Percentiles rank a stretch among this genome's conserved stretches.
phyloP scores from a whole-genome alignment of 2,329 filamentous ascomycete genomes.

The Periconia macrospinosa region DNA sequence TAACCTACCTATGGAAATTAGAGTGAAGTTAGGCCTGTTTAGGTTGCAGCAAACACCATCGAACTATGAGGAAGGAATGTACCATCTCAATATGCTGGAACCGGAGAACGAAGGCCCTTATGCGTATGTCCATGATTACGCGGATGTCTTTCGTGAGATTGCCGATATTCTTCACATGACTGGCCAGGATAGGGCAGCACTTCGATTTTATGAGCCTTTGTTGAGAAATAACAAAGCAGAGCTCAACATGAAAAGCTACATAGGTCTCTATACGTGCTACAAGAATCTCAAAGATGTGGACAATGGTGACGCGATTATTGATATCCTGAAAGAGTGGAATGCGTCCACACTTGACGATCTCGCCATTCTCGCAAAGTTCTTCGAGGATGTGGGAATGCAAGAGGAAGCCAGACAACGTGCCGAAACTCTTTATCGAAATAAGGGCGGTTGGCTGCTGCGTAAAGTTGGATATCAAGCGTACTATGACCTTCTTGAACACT shows the following conservation, averaged over 20 bases:
- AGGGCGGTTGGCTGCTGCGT: constrained; percentile 48
- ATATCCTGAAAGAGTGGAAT: constrained; percentile 73
- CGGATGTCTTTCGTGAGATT: constrained; percentile 77
- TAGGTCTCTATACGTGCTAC: constrained; percentile 62
- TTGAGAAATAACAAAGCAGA: constrained; percentile 23
- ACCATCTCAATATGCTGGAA: constrained; percentile 64
- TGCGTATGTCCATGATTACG: constrained; percentile 64
- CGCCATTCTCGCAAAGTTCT: constrained; percentile 79
- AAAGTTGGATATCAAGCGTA: constrained; percentile 43
- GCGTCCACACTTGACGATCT: constrained; percentile 74
- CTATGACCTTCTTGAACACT: constrained; percentile 29
- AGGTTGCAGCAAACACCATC: constrained; percentile 71
- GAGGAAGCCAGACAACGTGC: constrained; percentile 47
- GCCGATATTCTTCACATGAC: constrained; percentile 60
- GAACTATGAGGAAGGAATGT: constrained; percentile 68
- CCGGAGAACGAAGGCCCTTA: constrained; percentile 58
- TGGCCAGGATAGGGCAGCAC: constrained; percentile 56
- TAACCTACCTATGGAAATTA: constrained; percentile 77
- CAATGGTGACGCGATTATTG: constrained; percentile 76
- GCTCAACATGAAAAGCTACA: constrained; percentile 32
- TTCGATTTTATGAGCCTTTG: constrained; percentile 61
- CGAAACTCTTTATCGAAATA: constrained; percentile 74
- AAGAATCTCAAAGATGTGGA: constrained; percentile 63
- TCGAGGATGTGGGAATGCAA: constrained; percentile 69
- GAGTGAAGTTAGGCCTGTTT: constrained; percentile 81